Evolutionary conservation across 768 basidiomycete species (phyloP).

Genomic region (Psilocybe tampanensis): DNA sequence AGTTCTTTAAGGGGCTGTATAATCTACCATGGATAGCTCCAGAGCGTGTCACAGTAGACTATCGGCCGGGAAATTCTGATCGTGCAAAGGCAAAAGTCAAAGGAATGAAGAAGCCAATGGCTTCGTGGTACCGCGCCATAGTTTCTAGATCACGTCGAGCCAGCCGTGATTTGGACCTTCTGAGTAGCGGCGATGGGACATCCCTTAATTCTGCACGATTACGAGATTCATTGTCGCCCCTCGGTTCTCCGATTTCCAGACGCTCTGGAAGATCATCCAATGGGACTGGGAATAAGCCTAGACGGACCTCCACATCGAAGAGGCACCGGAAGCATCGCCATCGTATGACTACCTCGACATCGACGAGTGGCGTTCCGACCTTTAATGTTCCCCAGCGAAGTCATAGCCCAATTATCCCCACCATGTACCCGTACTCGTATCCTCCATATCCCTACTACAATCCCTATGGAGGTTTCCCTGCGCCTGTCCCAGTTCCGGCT

Average conservation of each 20-base stretch:
- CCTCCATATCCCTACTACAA: conserved; percentile 26
- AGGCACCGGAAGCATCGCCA: conserved; percentile 19
- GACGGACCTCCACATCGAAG: conserved; percentile 18
- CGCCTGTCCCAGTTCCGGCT: conserved; percentile 13
- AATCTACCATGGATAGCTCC: conserved; percentile 48
- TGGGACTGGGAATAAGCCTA: conserved; percentile 7
- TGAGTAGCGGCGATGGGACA: conserved; percentile 17
- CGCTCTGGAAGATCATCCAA: conserved; percentile 18
- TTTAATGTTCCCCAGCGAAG: conserved; percentile 13
- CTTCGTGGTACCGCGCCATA: conserved; percentile 28
- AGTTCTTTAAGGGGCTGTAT: conserved; percentile 42
- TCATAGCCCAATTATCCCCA: conserved; percentile 22
- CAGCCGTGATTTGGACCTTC: conserved; percentile 20
- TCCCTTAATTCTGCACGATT: conserved; percentile 1
- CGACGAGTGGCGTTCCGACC: conserved; percentile 10
- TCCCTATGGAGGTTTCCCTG: conserved; percentile 9
- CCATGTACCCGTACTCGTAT: conserved; percentile 23
- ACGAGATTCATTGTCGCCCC: conserved; percentile 17
- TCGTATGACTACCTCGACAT: conserved; percentile 15
- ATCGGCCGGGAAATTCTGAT: conserved; percentile 38
- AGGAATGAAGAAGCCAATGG: conserved; percentile 22
- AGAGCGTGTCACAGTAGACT: conserved; percentile 45
- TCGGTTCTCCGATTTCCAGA: conserved; percentile 20
- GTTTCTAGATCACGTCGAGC: conserved; percentile 22
- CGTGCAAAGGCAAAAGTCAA: conserved; percentile 25